Evolutionary conservation across 2,329 filamentous ascomycete species (phyloP), one percentile per base, ranked within the genome.

Genomic region (Pseudogymnoascus sp.): DNA sequence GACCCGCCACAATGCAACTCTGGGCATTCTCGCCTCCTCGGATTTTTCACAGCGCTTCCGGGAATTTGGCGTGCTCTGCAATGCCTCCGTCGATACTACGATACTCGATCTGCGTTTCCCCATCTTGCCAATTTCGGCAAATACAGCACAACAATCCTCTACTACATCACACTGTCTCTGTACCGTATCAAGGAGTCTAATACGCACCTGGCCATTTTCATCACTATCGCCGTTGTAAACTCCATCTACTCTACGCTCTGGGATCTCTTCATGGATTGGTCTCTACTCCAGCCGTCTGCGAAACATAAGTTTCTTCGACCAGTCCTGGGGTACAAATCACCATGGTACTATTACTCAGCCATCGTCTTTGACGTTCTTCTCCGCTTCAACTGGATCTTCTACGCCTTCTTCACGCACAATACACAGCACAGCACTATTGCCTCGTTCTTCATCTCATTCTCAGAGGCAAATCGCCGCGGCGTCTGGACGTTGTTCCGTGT

Each of bases 191-290:
- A 90, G 18, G 80, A 81, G 44, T 81, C 78, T 0, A 76, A 77
- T 1, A 73, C 76, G 1, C 79, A 84, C 14, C 81, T 91, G 42
- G 89, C 86, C 0, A 73, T 91, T 1, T 97, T 96, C 73, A 88
- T 96, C 66, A 82, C 85, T 0, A 91, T 93, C 69, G 91, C 91
- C 0, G 80, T 82, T n/a, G 75, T 96, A 67, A 99, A 97, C 73
- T 84, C 87, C 50, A 76, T 96, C 28, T 97, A 97, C 75, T 88
- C 84, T 69, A 85, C 88, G 8, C 83, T 96, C 44, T 99, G 95
- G 95, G 95, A 99, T 73, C 78, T 99, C 1, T 86, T 91, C 67
- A 97, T 97, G 90, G 95, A 99, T 75, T 97, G 95, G 82, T 95
- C 89, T 64, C 81, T 97, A n/a, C 82, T 93, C 2, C 92, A 97